Percentiles rank a stretch among this genome's conserved stretches.
phyloP scores from a whole-genome alignment of 768 basidiomycete genomes.

The Mycena kentingensis region DNA sequence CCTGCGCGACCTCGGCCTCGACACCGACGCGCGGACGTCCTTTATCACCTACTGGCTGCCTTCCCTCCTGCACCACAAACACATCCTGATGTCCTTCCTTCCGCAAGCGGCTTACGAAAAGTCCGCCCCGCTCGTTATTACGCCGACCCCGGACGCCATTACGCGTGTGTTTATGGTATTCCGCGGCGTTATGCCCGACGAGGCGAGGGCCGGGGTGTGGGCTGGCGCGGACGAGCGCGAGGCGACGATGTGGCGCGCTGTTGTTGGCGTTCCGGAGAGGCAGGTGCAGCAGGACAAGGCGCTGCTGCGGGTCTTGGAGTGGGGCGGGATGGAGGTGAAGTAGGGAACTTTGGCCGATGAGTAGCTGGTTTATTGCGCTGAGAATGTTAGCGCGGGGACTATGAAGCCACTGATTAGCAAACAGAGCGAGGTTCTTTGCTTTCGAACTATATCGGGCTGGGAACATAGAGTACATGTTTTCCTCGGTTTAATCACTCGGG shows the following conservation, averaged over 20 bases:
- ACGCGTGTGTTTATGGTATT: slow-evolving; percentile 40
- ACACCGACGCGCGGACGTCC: slow-evolving; percentile 26
- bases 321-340: slow-evolving; percentile 33
- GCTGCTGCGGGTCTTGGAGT: slow-evolving; percentile 34
- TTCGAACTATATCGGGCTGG: no score
- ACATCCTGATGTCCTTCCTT: slow-evolving; percentile 37
- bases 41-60: slow-evolving; percentile 33
- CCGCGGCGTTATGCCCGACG: slow-evolving; percentile 20
- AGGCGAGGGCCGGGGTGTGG: slow-evolving; percentile 4
- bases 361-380: no score
- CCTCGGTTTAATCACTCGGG: no score
- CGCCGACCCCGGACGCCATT: slow-evolving; percentile 35
- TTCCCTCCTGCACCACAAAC: slow-evolving; percentile 27
- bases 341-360: no score
- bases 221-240: slow-evolving; percentile 9
- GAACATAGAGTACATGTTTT: no score
- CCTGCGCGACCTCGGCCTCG: no score
- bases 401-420: no score
- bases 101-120: slow-evolving; percentile 34
- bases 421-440: no score
- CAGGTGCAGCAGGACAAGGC: background rate
- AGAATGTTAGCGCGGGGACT: no score
- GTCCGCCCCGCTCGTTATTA: slow-evolving; percentile 31
- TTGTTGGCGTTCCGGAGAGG: slow-evolving; percentile 5
- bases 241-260: slow-evolving; percentile 5